phyloP scores from a whole-genome alignment of 495 filamentous ascomycete species.

The Talaromyces wortmannii region DNA sequence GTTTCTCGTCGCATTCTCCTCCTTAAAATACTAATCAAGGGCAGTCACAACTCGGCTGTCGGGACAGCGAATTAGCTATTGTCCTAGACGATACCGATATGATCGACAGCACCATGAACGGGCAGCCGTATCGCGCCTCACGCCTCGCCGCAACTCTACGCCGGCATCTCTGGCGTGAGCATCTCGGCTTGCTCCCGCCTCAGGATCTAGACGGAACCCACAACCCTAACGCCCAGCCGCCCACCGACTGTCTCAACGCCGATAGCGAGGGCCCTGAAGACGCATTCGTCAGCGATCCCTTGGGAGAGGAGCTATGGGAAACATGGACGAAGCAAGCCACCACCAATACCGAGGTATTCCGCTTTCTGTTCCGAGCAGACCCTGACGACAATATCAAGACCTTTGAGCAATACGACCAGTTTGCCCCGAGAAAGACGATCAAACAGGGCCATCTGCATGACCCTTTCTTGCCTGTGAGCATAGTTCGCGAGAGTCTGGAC shows the following conservation, averaged over 20 bases:
- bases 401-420: conserved; percentile 83
- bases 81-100: conserved; percentile 80
- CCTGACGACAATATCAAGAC: conserved; percentile 85
- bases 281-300: conserved; percentile 74
- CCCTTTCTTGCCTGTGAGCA: conserved; percentile 57
- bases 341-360: conserved; percentile 76
- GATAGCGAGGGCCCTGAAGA: conserved; percentile 56
- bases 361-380: conserved; percentile 85
- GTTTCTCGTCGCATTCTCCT: conserved; percentile 6
- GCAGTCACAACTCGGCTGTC: conserved; percentile 74
- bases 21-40: conserved; percentile 5
- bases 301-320: conserved; percentile 76
- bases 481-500: conserved; percentile 70
- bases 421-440: conserved; percentile 55
- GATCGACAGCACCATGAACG: conserved; percentile 74
- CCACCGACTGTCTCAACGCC: conserved; percentile 66
- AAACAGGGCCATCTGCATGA: conserved; percentile 85
- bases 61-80: conserved; percentile 88
- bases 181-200: conserved; percentile 74
- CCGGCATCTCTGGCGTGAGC: conserved; percentile 85
- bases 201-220: conserved; percentile 64
- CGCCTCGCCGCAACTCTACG: conserved; percentile 75
- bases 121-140: conserved; percentile 64
- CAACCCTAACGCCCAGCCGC: conserved; percentile 77
- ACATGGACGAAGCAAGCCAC: conserved; percentile 73